These are phyloP conservation scores for Geotrichum klebahnii DNA, from an alignment of 1,139 yeast genomes.

Conservation along the genomic window DNA sequence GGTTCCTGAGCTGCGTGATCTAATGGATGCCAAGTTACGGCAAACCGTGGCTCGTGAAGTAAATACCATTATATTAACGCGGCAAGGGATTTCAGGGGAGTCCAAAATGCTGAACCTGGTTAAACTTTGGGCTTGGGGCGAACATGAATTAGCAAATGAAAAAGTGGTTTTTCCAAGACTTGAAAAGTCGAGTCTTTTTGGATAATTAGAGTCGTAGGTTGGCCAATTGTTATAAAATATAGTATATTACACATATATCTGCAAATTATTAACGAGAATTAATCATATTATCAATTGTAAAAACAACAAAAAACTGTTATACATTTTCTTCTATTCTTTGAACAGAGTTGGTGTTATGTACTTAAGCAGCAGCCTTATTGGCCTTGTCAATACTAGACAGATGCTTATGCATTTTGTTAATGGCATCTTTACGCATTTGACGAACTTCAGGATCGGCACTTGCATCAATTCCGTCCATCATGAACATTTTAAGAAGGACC, in stretches of 20 bases:
- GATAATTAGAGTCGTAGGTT: background rate
- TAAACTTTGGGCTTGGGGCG: constrained; percentile 40
- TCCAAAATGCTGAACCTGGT: constrained; percentile 38
- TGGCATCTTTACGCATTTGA: constrained; percentile 38
- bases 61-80: constrained; percentile 38
- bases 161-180: constrained; percentile 31
- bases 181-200: constrained; percentile 27
- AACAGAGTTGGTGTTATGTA: too few relatives aligned
- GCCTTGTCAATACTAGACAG: constrained; percentile 38
- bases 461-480: constrained; percentile 43
- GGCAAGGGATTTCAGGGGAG: constrained; percentile 37
- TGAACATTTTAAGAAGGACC: constrained; percentile 41
- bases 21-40: constrained; percentile 38
- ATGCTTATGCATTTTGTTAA: constrained; percentile 39
- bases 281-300: too few relatives aligned
- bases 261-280: background rate
- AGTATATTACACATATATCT: background rate
- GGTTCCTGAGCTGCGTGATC: constrained; percentile 35
- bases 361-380: background rate
- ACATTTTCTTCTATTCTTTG: too few relatives aligned
- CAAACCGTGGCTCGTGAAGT: constrained; percentile 40
- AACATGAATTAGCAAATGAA: constrained; percentile 29
- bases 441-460: constrained; percentile 35
- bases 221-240: background rate
- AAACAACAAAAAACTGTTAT: too few relatives aligned